A percentile compares a stretch with the other conserved stretches of the same genome.
Conservation (phyloP, 495 filamentous ascomycete genomes). For the Neurospora pannonica region DNA sequence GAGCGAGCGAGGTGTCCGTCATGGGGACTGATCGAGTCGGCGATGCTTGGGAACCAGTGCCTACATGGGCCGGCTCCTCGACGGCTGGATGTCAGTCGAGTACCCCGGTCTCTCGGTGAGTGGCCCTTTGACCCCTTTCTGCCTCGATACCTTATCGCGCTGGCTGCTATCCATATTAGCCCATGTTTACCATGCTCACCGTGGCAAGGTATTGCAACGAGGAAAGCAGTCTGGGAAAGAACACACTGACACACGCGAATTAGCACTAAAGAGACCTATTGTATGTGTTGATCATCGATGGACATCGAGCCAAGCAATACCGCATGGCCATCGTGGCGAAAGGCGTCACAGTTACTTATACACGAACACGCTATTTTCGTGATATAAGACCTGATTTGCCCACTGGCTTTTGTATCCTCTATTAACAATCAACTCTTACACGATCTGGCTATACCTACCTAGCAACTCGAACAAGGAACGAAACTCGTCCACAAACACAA, state of each 20-base stretch:
- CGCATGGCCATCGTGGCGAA: not conserved
- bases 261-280: not conserved
- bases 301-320: not conserved
- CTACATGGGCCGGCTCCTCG: no score
- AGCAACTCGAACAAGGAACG: not conserved
- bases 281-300: not conserved
- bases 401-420: not conserved
- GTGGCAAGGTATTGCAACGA: not conserved
- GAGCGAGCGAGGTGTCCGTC: not conserved
- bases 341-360: no score
- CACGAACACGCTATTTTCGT: no score
- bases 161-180: no score
- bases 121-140: no score
- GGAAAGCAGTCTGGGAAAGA: no score
- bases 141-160: no score
- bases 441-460: not conserved
- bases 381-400: not conserved
- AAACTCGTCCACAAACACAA: no score
- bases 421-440: not conserved
- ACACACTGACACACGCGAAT: not conserved
- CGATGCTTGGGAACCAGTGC: no score
- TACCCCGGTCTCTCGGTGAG: no score
- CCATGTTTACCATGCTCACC: not conserved
- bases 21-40: not conserved
- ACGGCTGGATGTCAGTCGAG: no score